A percentile compares a stretch with the other conserved stretches of the same genome.
Evolutionary conservation across 176 grass and related monocot genomes (phyloP).

Genomic region (Eremochloa ophiuroides): DNA sequence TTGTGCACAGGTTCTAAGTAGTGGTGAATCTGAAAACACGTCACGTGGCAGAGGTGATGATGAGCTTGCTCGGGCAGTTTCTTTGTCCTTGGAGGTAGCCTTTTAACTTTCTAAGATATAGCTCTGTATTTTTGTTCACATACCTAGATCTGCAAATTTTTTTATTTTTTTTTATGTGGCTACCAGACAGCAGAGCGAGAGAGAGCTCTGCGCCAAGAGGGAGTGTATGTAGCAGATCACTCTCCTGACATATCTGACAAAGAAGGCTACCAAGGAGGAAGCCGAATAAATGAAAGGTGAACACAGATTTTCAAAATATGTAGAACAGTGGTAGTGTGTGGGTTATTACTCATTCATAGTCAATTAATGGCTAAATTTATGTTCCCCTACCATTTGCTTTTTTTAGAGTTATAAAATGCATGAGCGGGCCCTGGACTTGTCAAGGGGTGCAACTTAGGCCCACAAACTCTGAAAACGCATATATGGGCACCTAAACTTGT

Average conservation of each 20-base stretch:
- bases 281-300: slow-evolving; percentile 50
- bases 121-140: slow-evolving; percentile 20
- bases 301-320: neutral
- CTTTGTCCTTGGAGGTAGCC: slow-evolving; percentile 61
- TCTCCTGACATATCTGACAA: slow-evolving; percentile 49
- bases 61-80: slow-evolving; percentile 59
- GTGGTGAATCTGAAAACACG: slow-evolving; percentile 9
- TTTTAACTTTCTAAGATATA: slow-evolving; percentile 8
- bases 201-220: slow-evolving; percentile 45
- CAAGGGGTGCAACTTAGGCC: too few species aligned
- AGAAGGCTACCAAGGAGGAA: slow-evolving; percentile 36
- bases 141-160: neutral
- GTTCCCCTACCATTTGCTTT: neutral
- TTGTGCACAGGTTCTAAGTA: slow-evolving; percentile 35
- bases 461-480: too few species aligned
- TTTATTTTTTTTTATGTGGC: slow-evolving; percentile 20
- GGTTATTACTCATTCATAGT: neutral
- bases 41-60: slow-evolving; percentile 32
- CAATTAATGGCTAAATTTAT: neutral
- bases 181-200: slow-evolving; percentile 50
- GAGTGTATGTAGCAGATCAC: slow-evolving; percentile 28
- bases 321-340: neutral
- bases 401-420: too few species aligned
- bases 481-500: too few species aligned
- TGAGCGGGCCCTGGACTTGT: too few species aligned